phyloP scores from a whole-genome alignment of 225 moss, liverwort and hornwort species.

The Marchantia polymorpha region DNA sequence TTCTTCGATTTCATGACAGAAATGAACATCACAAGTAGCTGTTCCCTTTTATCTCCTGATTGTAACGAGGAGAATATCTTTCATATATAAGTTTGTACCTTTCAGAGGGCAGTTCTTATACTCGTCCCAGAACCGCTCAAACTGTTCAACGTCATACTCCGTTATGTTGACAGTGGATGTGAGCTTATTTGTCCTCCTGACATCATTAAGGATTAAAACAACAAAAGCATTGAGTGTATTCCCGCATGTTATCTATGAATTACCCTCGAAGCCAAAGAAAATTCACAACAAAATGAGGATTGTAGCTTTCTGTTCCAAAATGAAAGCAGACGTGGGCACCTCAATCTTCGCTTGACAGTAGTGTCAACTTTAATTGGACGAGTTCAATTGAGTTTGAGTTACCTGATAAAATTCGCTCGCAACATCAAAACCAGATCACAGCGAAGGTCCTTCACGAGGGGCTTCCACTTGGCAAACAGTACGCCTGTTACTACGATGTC shows the following conservation, averaged over 20 bases:
- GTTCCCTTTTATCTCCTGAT: neutral
- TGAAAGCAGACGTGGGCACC: too few relatives aligned
- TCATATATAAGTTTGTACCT: slow-evolving; percentile 42
- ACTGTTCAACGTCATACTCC: slow-evolving; percentile 67
- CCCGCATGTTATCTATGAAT: neutral
- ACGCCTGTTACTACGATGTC: slow-evolving; percentile 81
- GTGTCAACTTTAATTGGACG: too few relatives aligned
- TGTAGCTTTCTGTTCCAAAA: too few relatives aligned
- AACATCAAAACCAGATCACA: slow-evolving; percentile 85
- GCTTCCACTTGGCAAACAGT: slow-evolving; percentile 84
- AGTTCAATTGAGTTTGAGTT: too few relatives aligned
- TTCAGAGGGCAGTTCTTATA: slow-evolving; percentile 65
- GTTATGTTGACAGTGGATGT: slow-evolving; percentile 65
- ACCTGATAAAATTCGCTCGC: slow-evolving; percentile 81
- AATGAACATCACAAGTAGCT: neutral
- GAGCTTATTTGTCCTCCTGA: slow-evolving; percentile 80
- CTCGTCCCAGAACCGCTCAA: slow-evolving; percentile 72
- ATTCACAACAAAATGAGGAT: neutral
- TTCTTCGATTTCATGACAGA: neutral
- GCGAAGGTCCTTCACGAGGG: slow-evolving; percentile 65
- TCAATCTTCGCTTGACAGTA: too few relatives aligned
- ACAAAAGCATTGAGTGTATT: neutral
- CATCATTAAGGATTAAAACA: neutral
- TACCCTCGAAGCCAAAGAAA: neutral
- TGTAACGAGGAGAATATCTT: neutral